Evolutionary conservation across 108 stramenopile genomes (phyloP).

Genomic region (Parmales sp.): DNA sequence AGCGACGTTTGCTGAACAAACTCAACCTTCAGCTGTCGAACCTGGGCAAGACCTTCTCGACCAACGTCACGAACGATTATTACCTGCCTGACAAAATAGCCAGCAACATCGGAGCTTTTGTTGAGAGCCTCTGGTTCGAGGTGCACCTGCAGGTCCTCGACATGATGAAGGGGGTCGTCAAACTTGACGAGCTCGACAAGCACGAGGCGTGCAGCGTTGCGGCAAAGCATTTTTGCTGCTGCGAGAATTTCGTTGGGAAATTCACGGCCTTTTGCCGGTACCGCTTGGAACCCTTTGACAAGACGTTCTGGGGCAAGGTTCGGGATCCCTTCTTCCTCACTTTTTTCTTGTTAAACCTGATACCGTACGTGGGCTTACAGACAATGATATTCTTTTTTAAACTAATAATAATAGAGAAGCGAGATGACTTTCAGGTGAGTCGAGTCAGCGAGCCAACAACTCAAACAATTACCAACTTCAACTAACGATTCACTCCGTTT

Average conservation of each 20-base stretch:
- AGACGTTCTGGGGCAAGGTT: background rate
- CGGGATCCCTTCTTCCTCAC: background rate
- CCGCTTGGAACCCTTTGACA: constrained; percentile 1
- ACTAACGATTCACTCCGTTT: too few relatives aligned
- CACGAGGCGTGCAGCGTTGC: constrained; percentile 11
- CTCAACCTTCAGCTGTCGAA: background rate
- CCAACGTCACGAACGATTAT: constrained; percentile 7
- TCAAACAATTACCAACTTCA: too few relatives aligned
- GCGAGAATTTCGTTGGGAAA: background rate
- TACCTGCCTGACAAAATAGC: background rate
- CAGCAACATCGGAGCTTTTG: background rate
- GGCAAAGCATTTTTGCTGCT: background rate
- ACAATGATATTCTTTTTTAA: background rate
- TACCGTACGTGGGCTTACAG: constrained; percentile 1
- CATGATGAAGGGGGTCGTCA: background rate
- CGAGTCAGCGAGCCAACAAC: too few relatives aligned
- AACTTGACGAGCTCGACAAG: background rate
- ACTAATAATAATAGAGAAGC: background rate
- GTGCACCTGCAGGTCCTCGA: constrained; percentile 1
- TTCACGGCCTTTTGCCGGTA: background rate
- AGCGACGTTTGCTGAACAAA: too few relatives aligned
- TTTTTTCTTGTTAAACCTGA: background rate
- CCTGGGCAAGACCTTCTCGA: background rate
- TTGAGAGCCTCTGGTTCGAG: constrained; percentile 7
- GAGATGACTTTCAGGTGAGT: constrained; percentile 3